A percentile compares a stretch with the other conserved stretches of the same genome.
phyloP scores from a whole-genome alignment of 176 grass and related monocot genomes.

The Zizania latifolia region DNA sequence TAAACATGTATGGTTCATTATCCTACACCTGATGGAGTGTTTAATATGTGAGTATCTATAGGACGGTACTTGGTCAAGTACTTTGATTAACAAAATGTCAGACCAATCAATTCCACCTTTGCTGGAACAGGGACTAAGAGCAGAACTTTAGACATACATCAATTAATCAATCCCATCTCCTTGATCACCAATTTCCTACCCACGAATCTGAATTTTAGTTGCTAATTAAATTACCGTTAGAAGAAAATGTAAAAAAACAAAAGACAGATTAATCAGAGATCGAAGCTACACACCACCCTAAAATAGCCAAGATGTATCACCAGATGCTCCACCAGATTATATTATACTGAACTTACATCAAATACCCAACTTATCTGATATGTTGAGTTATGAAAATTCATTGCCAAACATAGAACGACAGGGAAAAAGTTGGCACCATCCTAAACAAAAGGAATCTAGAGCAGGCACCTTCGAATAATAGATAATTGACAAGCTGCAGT shows the following conservation, averaged over 20 bases:
- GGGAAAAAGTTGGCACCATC: neutral
- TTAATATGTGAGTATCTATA: neutral
- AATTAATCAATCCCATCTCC: neutral
- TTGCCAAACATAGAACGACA: neutral
- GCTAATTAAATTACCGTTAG: neutral
- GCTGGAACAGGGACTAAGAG: neutral
- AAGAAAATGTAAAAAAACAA: neutral
- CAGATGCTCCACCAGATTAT: neutral
- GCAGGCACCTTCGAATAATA: neutral
- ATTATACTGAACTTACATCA: neutral
- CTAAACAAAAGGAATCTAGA: neutral
- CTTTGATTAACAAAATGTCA: neutral
- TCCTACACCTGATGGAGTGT: neutral
- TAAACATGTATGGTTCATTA: neutral
- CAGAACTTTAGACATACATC: slow-evolving; percentile 8
- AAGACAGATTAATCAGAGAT: neutral
- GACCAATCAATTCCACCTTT: neutral
- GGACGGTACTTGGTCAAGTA: neutral
- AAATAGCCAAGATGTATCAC: neutral
- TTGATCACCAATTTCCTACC: neutral
- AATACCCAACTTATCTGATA: neutral
- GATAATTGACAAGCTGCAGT: neutral
- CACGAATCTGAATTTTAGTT: neutral
- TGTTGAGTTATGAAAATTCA: neutral
- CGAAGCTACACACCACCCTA: neutral